Base-by-base conservation (phyloP, 2,329 filamentous ascomycete species). In the Fusarium sp. region DNA sequence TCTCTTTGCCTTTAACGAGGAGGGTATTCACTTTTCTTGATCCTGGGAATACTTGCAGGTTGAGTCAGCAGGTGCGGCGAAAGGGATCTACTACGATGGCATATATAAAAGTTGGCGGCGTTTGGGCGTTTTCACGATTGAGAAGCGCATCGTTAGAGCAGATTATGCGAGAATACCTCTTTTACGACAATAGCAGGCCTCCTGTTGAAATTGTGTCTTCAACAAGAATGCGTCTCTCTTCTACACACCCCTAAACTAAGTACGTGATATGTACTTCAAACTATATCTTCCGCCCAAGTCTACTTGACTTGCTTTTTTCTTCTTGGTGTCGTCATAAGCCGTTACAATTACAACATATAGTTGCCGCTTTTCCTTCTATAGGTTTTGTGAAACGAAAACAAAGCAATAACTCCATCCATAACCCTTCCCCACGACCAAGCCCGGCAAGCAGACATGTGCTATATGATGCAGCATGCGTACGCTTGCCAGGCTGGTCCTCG, bases 21-120 rank as follows among this genome's bases (percentile, higher is more conserved):
- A 96, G 73, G 92, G 92, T 25, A 94, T 98, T 57, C 94, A 97
- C 78, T 98, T 98, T 75, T 90, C 86, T 61, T 93, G 75, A 80
- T 39, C 13, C 33, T 23, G 48, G 14, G 44, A 46, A 13, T 47
- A 13, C 11, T 33, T 32, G 49, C 13, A 49, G 38, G 49, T 49
- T 21, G 36, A 19, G 35, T 32, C 17, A 31, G 23, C 11, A 35
- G 11, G 37, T 49, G n/a, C 39, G 23, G 23, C 25, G 15, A 33
- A 37, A 35, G 46, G 47, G 50, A 37, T 48, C 45, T 11, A 35
- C 45, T 11, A 35, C 49, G 42, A 29, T 6, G 44, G 46, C 46
- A 27, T 25, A 25, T 17, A 58, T 44, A 51, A 55, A 67, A 61
- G 53, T 49, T 25, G 39, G 59, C 32, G 62, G 61, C 59, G 66